Conservation (phyloP, 164 flowering plant species). For the Liriodendron chinense region DNA sequence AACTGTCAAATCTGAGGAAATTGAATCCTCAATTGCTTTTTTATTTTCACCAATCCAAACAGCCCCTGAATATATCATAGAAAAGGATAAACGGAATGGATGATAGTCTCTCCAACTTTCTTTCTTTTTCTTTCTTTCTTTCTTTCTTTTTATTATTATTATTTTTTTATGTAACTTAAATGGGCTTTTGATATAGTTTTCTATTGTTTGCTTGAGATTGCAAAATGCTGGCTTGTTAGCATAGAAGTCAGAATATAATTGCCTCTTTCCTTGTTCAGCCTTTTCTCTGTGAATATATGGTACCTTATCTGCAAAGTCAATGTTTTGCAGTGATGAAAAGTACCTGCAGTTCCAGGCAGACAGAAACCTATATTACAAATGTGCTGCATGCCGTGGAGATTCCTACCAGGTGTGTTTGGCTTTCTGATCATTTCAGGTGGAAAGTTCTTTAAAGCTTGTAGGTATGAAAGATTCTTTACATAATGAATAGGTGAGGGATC, state of each 20-base stretch:
- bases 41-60: too few species aligned
- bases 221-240: too few species aligned
- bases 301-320: not conserved
- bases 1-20: too few species aligned
- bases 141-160: too few species aligned
- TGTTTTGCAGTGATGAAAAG: conserved; percentile 78
- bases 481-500: conserved; percentile 60
- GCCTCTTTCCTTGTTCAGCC: not conserved
- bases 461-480: not conserved
- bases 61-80: too few species aligned
- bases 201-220: too few species aligned
- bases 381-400: conserved; percentile 97
- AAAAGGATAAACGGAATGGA: too few species aligned
- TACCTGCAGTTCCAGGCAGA: conserved; percentile 90
- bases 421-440: conserved; percentile 1
- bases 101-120: too few species aligned
- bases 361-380: conserved; percentile 78
- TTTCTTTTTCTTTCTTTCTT: too few species aligned
- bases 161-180: too few species aligned
- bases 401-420: conserved; percentile 66
- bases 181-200: too few species aligned
- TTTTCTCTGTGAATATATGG: conserved; percentile 1
- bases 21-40: too few species aligned
- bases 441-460: not conserved
- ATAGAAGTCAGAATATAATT: not conserved